These are phyloP conservation scores for Meira miltonrushii DNA, from an alignment of 1,284 basidiomycete genomes.

Conservation along the genomic window DNA sequence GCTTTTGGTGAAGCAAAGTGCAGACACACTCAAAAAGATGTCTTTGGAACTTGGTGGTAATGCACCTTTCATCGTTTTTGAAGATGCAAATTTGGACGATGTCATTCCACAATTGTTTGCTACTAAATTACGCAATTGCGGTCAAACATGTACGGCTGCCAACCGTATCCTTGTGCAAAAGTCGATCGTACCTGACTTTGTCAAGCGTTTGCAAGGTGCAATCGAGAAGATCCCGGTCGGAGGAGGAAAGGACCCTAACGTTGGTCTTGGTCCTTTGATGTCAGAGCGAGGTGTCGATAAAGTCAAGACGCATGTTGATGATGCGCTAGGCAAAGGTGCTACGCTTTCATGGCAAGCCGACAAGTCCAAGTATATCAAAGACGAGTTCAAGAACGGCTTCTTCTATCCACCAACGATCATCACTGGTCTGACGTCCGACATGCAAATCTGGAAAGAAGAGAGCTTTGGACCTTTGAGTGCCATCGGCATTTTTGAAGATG, in stretches of 20 bases:
- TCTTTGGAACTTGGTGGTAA: constrained; percentile 73
- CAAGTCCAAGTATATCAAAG: constrained; percentile 72
- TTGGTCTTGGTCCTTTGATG: constrained; percentile 88
- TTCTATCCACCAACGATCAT: constrained; percentile 87
- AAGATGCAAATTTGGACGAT: constrained; percentile 6
- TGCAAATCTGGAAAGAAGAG: constrained; percentile 46
- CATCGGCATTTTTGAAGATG: constrained; percentile 73
- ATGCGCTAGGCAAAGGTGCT: constrained; percentile 76
- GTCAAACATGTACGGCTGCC: constrained; percentile 29
- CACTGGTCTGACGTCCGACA: constrained; percentile 67
- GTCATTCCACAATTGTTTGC: constrained; percentile 55
- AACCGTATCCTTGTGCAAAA: constrained; percentile 61
- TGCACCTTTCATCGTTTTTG: constrained; percentile 61
- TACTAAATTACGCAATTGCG: constrained; percentile 19
- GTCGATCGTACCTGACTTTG: constrained; percentile 70
- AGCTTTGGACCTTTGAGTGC: constrained; percentile 54
- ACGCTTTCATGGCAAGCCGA: constrained; percentile 59
- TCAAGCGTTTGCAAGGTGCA: constrained; percentile 70
- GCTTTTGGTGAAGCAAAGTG: constrained; percentile 71
- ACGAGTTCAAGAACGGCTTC: constrained; percentile 54
- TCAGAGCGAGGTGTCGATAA: constrained; percentile 80
- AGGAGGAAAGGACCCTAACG: constrained; percentile 69
- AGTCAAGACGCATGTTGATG: constrained; percentile 77
- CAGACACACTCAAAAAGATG: constrained; percentile 80
- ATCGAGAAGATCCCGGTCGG: constrained; percentile 85